Conservation (phyloP, 202 grass and related monocot species). For the Setaria italica region DNA sequence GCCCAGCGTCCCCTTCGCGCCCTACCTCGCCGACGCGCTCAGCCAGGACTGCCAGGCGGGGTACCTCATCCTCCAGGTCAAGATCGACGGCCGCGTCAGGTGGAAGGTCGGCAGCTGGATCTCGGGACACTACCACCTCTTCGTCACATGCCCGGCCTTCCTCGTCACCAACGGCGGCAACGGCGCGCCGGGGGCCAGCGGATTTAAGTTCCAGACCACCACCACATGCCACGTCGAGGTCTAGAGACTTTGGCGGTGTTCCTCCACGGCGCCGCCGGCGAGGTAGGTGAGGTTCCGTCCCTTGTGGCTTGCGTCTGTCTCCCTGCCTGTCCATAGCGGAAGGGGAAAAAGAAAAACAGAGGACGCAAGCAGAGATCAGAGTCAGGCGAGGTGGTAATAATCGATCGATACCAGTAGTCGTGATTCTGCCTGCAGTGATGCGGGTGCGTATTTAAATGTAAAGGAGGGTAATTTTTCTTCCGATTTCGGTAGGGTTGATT, state of each 20-base stretch:
- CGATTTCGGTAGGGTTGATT: background rate
- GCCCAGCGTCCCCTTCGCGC: conserved; percentile 63
- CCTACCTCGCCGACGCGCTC: conserved; percentile 59
- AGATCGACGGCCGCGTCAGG: conserved; percentile 69
- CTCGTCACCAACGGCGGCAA: conserved; percentile 47
- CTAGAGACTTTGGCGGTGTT: conserved; percentile 2
- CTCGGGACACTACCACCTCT: conserved; percentile 76
- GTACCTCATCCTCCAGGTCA: conserved; percentile 67
- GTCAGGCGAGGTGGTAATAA: background rate
- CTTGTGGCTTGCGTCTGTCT: background rate
- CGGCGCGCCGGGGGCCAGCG: background rate
- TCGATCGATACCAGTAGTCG: background rate
- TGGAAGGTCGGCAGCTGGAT: conserved; percentile 87
- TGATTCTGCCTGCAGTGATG: too few species aligned
- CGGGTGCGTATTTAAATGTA: background rate
- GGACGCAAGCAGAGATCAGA: background rate
- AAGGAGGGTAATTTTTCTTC: conserved; percentile 11
- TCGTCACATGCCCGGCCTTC: conserved; percentile 72
- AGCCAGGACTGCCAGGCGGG: conserved; percentile 57
- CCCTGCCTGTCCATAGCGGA: background rate
- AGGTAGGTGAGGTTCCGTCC: background rate
- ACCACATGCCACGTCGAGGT: conserved; percentile 75
- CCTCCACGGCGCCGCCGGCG: background rate
- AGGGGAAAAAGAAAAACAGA: background rate
- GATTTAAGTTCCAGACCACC: conserved; percentile 77